These are phyloP conservation scores for Phanerochaete carnosa DNA, from an alignment of 768 basidiomycete genomes.

Conservation along the genomic window DNA sequence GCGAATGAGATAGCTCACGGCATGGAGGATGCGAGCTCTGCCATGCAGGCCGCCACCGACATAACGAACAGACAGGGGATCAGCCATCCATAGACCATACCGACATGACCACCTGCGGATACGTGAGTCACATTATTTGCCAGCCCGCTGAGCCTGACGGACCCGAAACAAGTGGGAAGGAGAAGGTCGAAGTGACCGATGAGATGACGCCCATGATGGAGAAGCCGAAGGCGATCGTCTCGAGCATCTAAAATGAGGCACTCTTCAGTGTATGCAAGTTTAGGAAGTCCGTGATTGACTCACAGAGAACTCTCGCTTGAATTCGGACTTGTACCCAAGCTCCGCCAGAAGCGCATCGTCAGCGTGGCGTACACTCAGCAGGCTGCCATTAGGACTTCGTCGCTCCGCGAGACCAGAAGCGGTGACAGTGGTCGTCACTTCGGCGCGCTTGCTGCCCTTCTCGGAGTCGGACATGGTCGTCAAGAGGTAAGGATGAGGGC, in stretches of 20 bases:
- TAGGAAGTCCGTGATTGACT: constrained; percentile 14
- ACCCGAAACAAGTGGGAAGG: constrained; percentile 63
- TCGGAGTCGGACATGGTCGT: constrained; percentile 6
- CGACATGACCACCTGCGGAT: constrained; percentile 63
- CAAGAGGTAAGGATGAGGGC: not conserved
- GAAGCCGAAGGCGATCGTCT: constrained; percentile 65
- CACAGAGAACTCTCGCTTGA: constrained; percentile 73
- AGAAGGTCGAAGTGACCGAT: constrained; percentile 63
- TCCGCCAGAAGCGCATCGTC: constrained; percentile 60
- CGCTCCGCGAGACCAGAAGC: not conserved
- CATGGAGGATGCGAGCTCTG: constrained; percentile 71
- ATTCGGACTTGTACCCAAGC: constrained; percentile 71
- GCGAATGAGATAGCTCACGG: constrained; percentile 45
- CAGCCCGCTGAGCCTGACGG: constrained; percentile 12
- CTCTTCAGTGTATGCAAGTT: not conserved
- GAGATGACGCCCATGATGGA: constrained; percentile 73
- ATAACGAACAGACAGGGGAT: constrained; percentile 69
- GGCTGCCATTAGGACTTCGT: constrained; percentile 3
- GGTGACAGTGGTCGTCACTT: not conserved
- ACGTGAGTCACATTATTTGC: not conserved
- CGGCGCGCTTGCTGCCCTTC: constrained; percentile 2
- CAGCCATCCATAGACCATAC: constrained; percentile 76
- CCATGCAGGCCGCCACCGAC: constrained; percentile 67
- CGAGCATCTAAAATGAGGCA: constrained; percentile 38
- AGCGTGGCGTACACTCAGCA: constrained; percentile 31